Base-by-base conservation (phyloP, 345 rosid species). In the Linum trigynum region DNA sequence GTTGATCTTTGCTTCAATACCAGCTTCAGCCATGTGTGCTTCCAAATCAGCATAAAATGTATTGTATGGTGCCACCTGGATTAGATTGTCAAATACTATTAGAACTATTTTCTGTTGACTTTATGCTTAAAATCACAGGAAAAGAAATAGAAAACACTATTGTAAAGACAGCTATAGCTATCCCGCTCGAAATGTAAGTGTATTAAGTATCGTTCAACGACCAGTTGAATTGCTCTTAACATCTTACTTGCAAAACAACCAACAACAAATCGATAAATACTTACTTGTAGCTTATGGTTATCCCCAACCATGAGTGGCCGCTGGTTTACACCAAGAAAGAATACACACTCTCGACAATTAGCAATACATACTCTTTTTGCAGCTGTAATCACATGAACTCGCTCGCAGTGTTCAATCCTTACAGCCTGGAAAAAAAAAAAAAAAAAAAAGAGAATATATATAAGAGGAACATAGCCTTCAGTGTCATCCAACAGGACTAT, bases 281-380 rank as follows among this genome's bases (percentile, higher is more conserved):
- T 72, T 39, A 95, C 99, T 89, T 95, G 99, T 53, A 95, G 74
- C 80, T 87, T 95, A 81, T 95, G 99, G 76, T 95, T 95, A 75
- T 95, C 99, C 50, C 99, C 99, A 69, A 91, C 85, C 70, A 95
- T 85, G 41, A 95, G 94, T n/a, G 99, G 98, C 72, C 82, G 87
- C 79, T 91, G 97, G 79, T 95, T 95, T 78, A 95, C 99, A 67
- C 99, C 99, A 73, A 95, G 80, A 78, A 88, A 95, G 85, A 95
- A 91, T 43, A 91, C 74, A 58, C 99, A 95, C 74, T 95, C 99
- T 11, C 97, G 96, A 72, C 99, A 95, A 77, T 87, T 95, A 66
- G 91, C 98, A 50, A 95, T 87, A 82, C 96, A 87, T 62, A 89
- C 84, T 72, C 98, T 86, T 73, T 86, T 95, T 61, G 98, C 77